Evolutionary conservation across 2,329 filamentous ascomycete genomes (phyloP), one percentile per base, ranked within the genome.

Genomic region (Hypoxylon sp.): DNA sequence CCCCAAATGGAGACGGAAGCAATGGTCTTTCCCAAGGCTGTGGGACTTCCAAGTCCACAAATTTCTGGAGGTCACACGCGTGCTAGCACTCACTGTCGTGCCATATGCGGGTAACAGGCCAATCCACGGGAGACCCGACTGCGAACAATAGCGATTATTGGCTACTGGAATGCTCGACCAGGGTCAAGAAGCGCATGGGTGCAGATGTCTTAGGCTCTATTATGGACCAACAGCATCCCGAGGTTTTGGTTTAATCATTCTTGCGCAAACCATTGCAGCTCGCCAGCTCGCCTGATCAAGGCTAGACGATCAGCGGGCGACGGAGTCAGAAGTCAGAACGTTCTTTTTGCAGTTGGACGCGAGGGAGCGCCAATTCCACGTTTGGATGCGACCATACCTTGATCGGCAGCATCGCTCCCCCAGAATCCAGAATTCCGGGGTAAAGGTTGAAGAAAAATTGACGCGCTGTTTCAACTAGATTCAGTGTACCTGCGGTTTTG

Each of bases 51-150:
- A n/a, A n/a, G 42, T 53, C 67, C 67, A 69, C 57, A 67, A 67
- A 64, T 52, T 49, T 58, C 52, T 65, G 45, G 54, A 63, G 58
- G 67, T 69, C 67, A 69, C 67, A 69, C 61, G 67, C 64, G 50
- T 66, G 45, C 60, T 57, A 56, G 46, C 38, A 42, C 57, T 69
- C 46, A 28, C 36, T 38, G 61, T 67, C 51, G 61, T 64, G 56
- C 64, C 57, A 69, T 57, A 65, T 67, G 64, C 64, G 61, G 64
- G 61, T 64, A 67, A 65, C 50, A 64, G 51, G 52, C 64, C 54
- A 64, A 62, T 61, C 52, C 32, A 40, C 30, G 53, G 54, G 46
- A 33, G 58, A 53, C 51, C 36, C 28, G 36, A 62, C 49, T 28
- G 38, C n/a, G 24, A 24, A 24, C 45, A 53, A 55, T 16, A 36